These are phyloP conservation scores for Neurospora africana DNA, from an alignment of 495 filamentous ascomycete species.

Conservation along the genomic window DNA sequence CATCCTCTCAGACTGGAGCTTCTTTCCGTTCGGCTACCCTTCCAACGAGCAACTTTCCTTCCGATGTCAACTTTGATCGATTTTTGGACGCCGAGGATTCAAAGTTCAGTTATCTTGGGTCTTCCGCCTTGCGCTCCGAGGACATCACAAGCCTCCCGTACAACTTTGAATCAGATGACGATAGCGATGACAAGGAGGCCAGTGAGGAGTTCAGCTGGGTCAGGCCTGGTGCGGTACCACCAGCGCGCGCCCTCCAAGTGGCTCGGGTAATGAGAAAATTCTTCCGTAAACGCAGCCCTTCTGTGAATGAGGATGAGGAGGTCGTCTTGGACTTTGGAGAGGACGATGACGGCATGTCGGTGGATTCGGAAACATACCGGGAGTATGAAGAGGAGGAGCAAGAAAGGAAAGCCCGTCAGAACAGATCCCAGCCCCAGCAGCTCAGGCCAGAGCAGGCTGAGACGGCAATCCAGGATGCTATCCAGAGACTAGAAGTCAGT, in stretches of 20 bases:
- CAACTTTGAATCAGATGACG: background rate
- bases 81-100: background rate
- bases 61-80: background rate
- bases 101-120: slow-evolving; percentile 6
- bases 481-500: slow-evolving; percentile 38
- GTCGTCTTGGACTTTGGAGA: slow-evolving; percentile 56
- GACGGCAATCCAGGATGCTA: slow-evolving; percentile 40
- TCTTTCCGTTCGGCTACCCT: background rate
- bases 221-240: slow-evolving; percentile 10
- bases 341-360: slow-evolving; percentile 49
- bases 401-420: slow-evolving; percentile 2
- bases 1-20: background rate
- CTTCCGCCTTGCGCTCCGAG: background rate
- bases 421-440: background rate
- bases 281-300: slow-evolving; percentile 13
- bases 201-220: slow-evolving; percentile 17
- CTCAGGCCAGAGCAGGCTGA: slow-evolving; percentile 40
- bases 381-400: slow-evolving; percentile 33
- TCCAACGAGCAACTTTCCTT: background rate
- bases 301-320: slow-evolving; percentile 34
- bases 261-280: slow-evolving; percentile 27
- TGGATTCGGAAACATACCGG: slow-evolving; percentile 40
- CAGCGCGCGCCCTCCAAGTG: slow-evolving; percentile 33
- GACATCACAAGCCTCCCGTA: background rate
- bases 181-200: background rate